These are phyloP conservation scores for Chlamydomonas sp. DNA, from an alignment of 139 green algal species.

Conservation along the genomic window DNA sequence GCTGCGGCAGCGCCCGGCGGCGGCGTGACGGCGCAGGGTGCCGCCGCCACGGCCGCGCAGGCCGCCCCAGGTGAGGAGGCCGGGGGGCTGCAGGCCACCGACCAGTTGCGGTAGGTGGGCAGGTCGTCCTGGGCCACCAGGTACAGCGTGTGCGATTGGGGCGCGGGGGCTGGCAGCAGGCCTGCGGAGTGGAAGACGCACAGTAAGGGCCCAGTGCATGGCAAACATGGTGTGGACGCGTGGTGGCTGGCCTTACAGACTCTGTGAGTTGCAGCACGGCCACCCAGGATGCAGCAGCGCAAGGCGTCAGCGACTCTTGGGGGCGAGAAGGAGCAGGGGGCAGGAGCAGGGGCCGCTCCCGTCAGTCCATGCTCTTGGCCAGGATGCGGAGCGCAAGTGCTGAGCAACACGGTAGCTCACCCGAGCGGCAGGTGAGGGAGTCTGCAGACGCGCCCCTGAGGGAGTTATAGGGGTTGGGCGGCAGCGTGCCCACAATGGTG, in stretches of 20 bases:
- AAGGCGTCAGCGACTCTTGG: not conserved
- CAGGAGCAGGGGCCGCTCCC: no score
- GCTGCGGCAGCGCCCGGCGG: not conserved
- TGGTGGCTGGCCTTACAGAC: no score
- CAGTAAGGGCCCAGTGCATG: not conserved
- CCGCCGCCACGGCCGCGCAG: slow-evolving; percentile 19
- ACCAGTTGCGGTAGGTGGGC: slow-evolving; percentile 60
- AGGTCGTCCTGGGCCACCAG: slow-evolving; percentile 52
- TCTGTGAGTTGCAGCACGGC: no score
- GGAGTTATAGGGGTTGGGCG: slow-evolving; percentile 44
- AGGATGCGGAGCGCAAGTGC: not conserved
- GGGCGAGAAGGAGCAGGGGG: no score
- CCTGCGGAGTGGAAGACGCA: not conserved
- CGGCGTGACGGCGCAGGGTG: slow-evolving; percentile 31
- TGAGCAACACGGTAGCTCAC: slow-evolving; percentile 16
- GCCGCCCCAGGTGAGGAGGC: slow-evolving; percentile 1
- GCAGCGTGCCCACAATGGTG: slow-evolving; percentile 24
- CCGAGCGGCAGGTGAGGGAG: slow-evolving; percentile 30
- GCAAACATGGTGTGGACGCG: no score
- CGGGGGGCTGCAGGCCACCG: slow-evolving; percentile 31
- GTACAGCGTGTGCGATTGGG: slow-evolving; percentile 41
- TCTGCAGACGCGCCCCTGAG: slow-evolving; percentile 8
- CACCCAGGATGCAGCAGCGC: not conserved
- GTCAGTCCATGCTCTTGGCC: no score
- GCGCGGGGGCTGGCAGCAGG: not conserved